Base-by-base conservation (phyloP, 169 alveolate genomes). In the Plasmodium vivax region DNA sequence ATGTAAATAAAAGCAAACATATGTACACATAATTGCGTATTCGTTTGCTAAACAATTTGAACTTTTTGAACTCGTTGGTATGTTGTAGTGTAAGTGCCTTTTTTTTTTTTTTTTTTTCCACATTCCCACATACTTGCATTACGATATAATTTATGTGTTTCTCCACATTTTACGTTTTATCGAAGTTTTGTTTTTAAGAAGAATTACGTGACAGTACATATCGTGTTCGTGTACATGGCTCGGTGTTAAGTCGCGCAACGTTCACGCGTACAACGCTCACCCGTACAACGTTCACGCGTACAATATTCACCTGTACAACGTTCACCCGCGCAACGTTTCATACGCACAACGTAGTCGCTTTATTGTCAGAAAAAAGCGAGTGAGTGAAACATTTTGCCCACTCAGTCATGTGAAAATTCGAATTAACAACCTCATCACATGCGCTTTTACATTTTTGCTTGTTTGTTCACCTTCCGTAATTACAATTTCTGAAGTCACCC, bases 391-490 rank as follows among this genome's bases (percentile, higher is more conserved):
- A 75, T 54, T 34, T 75, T 73, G 56, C 45, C 62, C 43, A 56
- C 45, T 36, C 16, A 51, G 8, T 79, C 43, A 54, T 77, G 58
- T 36, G 34, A 27, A 34, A 85, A 38, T 38, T 47, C 38, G 62
- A 75, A 34, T 85, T 75, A 85, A 47, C 41, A 54, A 74, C 19
- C 47, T 41, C 38, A 68, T 51, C 16, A 51, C 7, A 68, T 30
- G 34, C 77, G 32, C 38, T 27, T 30, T 51, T 77, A 56, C 72
- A 85, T 85, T 85, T 85, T 85, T 85, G 87, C 93, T 54, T 85
- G 82, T 85, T 85, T 85, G 93, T 85, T 85, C 77, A 74, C 62
- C 41, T 85, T 85, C 93, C 93, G 93, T 68, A 51, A 75, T 85
- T 75, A 75, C 41, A 75, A 54, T 32, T 51, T 32, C n/a, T 34